Conservation (phyloP, 169 alveolate species). For the Plasmodium adleri region DNA sequence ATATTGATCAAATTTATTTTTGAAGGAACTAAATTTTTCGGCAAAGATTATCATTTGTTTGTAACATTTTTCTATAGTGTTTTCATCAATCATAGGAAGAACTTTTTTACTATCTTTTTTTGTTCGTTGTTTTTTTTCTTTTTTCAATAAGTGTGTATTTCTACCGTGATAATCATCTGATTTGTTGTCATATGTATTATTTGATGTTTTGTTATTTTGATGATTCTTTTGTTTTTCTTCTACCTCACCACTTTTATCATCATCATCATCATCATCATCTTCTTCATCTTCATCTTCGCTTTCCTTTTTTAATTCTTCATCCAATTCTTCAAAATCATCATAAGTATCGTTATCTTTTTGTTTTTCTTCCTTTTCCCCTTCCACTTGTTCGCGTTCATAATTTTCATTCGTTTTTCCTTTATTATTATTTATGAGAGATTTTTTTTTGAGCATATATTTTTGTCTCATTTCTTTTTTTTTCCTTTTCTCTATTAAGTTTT, state of each 20-base stretch:
- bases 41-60: no score
- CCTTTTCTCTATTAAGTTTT: conserved; percentile 48
- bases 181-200: no score
- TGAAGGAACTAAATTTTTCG: no score
- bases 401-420: background rate
- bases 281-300: background rate
- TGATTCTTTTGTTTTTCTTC: background rate
- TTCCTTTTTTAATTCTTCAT: background rate
- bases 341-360: background rate
- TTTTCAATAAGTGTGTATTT: background rate
- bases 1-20: no score
- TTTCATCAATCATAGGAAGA: no score
- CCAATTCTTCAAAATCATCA: background rate
- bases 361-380: background rate
- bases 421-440: background rate
- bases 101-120: no score
- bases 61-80: no score
- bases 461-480: conserved; percentile 30
- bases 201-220: no score
- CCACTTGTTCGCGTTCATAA: background rate
- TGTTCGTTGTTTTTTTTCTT: no score
- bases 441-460: background rate
- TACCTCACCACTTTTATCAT: background rate
- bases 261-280: background rate
- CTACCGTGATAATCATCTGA: background rate